A percentile compares a stretch with the other conserved stretches of the same genome.
Evolutionary conservation across 805 yeast species (phyloP).

Genomic region (Groenewaldozyma salmanticensis): DNA sequence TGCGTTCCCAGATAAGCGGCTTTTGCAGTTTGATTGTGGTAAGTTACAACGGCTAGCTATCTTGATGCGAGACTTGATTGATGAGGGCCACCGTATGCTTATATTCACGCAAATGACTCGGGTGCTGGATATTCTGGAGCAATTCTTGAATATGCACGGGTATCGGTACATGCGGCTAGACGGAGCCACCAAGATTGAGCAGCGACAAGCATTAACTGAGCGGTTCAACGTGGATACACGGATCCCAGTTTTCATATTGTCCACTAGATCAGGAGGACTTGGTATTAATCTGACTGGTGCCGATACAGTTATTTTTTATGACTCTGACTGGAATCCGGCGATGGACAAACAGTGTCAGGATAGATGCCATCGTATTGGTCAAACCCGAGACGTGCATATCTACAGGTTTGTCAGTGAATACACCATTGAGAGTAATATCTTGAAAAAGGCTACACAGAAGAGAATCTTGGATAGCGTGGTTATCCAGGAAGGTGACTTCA

Average conservation of each 20-base stretch:
- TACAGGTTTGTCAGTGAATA: constrained; percentile 92
- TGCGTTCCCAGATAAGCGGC: constrained; percentile 91
- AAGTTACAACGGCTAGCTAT: constrained; percentile 78
- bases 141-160: constrained; percentile 88
- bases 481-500: constrained; percentile 96
- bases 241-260: constrained; percentile 82
- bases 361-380: constrained; percentile 98
- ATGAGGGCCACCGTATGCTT: constrained; percentile 85
- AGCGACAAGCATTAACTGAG: constrained; percentile 89
- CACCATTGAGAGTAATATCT: constrained; percentile 91
- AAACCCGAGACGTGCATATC: constrained; percentile 94
- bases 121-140: constrained; percentile 86
- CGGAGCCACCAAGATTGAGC: constrained; percentile 96
- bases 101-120: constrained; percentile 98
- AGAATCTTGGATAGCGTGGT: constrained; percentile 88
- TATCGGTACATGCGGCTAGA: constrained; percentile 90
- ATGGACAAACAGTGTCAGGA: constrained; percentile 99
- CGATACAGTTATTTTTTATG: constrained; percentile 95
- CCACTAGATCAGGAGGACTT: constrained; percentile 96
- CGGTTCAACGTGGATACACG: constrained; percentile 78
- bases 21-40: constrained; percentile 93
- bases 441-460: constrained; percentile 90
- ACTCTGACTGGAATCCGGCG: constrained; percentile 99
- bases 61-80: constrained; percentile 64
- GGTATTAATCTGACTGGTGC: constrained; percentile 98